Evolutionary conservation across 1,284 basidiomycete species (phyloP).

Genomic region (Boletellus deceptivus): DNA sequence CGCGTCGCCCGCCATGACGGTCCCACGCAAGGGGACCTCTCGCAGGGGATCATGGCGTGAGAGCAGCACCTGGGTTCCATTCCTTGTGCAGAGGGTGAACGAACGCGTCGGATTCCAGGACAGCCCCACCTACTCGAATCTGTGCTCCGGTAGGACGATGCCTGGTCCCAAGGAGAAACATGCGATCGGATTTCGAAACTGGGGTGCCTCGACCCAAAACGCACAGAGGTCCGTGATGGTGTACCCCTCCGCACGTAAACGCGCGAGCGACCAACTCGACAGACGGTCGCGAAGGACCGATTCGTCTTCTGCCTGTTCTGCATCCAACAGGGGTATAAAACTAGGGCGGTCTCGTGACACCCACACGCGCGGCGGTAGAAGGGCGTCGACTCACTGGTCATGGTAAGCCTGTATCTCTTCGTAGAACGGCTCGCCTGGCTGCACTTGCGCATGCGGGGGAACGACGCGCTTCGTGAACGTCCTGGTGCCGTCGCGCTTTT

Average conservation of each 20-base stretch:
- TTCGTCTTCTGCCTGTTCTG: slow-evolving; percentile 66
- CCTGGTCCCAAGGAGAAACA: slow-evolving; percentile 60
- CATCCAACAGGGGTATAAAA: slow-evolving; percentile 59
- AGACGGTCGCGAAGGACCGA: slow-evolving; percentile 58
- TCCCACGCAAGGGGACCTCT: slow-evolving; percentile 53
- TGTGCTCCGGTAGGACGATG: slow-evolving; percentile 53
- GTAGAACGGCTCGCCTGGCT: slow-evolving; percentile 38
- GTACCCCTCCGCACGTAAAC: slow-evolving; percentile 66
- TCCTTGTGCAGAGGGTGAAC: slow-evolving; percentile 37
- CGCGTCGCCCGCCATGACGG: slow-evolving; percentile 48
- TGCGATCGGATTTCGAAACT: slow-evolving; percentile 61
- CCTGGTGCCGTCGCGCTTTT: slow-evolving; percentile 6
- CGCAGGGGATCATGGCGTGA: slow-evolving; percentile 61
- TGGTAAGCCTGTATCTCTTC: slow-evolving; percentile 46
- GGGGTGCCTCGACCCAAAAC: slow-evolving; percentile 61
- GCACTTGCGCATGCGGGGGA: slow-evolving; percentile 35
- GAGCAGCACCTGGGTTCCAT: slow-evolving; percentile 63
- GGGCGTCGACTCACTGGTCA: slow-evolving; percentile 37
- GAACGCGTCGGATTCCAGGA: background rate
- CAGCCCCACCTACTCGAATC: slow-evolving; percentile 56
- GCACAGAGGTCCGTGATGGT: slow-evolving; percentile 61
- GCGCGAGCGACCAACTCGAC: slow-evolving; percentile 58
- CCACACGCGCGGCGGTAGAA: background rate
- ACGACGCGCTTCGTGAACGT: slow-evolving; percentile 35
- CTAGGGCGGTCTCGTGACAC: slow-evolving; percentile 34